Evolutionary conservation across 352 stramenopile species (phyloP), one percentile per base, ranked within the genome.

Genomic region (Phytophthora pseudosyringae): DNA sequence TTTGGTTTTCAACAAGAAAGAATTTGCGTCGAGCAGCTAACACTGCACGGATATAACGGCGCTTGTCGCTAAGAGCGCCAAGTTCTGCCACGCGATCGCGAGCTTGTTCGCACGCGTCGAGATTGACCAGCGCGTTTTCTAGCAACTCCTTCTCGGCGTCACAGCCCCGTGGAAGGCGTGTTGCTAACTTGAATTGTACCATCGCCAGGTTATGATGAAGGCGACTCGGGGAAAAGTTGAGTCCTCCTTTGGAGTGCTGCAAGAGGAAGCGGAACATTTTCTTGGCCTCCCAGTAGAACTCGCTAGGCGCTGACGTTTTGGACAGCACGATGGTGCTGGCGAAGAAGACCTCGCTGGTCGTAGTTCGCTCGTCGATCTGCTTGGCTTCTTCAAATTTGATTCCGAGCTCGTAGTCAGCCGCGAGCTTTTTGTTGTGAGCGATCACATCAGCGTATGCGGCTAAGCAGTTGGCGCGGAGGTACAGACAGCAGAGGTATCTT

Each of bases 261-360:
- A 80, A 26, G 3, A 86, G 38, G 35, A 82, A 88, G 2, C 57
- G 69, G 26, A 76, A 79, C 47, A 89, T 81, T n/a, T 77, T 76
- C 28, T 76, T 77, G 4, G 80, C 75, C 38, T 90, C 83, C 21
- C 76, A 75, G 54, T 88, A 91, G 38, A 91, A 90, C 12, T 78
- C 74, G 1, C 67, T 60, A 11, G 76, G 64, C 1, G 43, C 49
- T 9, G 82, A 88, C 5, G 61, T 48, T 44, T 89, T 87, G 0
- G 76, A 76, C 0, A 91, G 65, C 12, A 71, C 52, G 31, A 54
- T 52, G 29, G 29, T 44, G 28, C 57, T 72, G n/a, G 12, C 51
- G 35, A 65, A 71, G 21, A 63, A 70, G 4, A 50, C 29, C 6
- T 71, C 62, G 25, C 52, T 46, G 9, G 32, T 39, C 1, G 41